Base-by-base conservation (phyloP, 129 eudicot genomes). In the Sambucus nigra region DNA sequence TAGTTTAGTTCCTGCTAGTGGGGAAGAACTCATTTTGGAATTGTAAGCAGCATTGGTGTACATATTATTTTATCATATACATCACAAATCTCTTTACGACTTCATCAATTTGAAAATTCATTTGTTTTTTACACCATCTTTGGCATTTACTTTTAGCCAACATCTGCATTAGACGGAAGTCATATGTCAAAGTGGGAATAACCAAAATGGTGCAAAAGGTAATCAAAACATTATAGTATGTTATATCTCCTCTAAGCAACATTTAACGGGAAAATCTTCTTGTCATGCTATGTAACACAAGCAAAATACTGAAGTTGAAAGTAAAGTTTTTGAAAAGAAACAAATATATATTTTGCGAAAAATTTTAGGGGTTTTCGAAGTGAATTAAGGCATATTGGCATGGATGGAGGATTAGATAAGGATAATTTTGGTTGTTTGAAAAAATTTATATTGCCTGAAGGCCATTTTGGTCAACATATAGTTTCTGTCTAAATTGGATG, bases 21-120 rank as follows among this genome's bases (percentile, higher is more conserved):
- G 95, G 50, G 98, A 91, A 79, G 98, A 91, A 79, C 84, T 85
- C 98, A 95, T 58, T 79, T 85, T 72, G 98, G 98, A 65, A 77
- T 91, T 66, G 98, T 91, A 71, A 85, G 98, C 69, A 26, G 19
- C 26, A 19, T 57, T 16, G 55, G 20, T 51, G 32, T 62, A 11
- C 31, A 57, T 23, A 9, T n/a, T n/a, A n/a, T n/a, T n/a, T 57
- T 29, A 16, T 7, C 26, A 15, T 28, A 20, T 46, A 12, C 31
- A 45, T 45, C n/a, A 38, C 6, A 21, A 32, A 20, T 6, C 39
- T 5, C 22, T 38, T 31, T 22, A 25, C 28, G 49, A 22, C 55
- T 28, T 44, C 2, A 2, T 31, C 7, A 3, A 5, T 6, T 48
- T 41, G 51, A 22, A 2, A 24, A 69, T 29, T 24, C 22, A 38